phyloP scores from a whole-genome alignment of 176 grass and related monocot species.

The Oryza officinalis region DNA sequence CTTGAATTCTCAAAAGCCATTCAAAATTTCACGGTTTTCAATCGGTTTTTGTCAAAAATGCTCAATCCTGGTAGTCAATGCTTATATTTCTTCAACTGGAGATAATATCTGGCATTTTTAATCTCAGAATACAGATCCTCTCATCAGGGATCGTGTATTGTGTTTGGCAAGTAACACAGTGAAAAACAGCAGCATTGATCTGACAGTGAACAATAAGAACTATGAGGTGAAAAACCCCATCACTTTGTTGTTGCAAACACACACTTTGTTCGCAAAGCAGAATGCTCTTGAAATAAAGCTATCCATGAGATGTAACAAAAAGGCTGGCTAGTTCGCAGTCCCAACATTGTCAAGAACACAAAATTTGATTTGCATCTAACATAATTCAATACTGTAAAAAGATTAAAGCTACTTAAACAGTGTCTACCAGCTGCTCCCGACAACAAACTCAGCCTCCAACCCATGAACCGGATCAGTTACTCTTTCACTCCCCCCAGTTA shows the following conservation, averaged over 20 bases:
- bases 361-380: slow-evolving; percentile 35
- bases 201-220: not conserved
- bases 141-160: not conserved
- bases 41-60: too few species aligned
- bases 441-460: not conserved
- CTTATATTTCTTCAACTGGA: not conserved
- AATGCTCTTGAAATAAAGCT: slow-evolving; percentile 34
- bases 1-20: too few species aligned
- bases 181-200: not conserved
- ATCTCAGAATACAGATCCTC: not conserved
- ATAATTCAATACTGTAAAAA: slow-evolving; percentile 29
- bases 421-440: slow-evolving; percentile 37
- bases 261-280: slow-evolving; percentile 32
- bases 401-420: slow-evolving; percentile 31
- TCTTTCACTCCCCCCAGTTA: slow-evolving; percentile 44
- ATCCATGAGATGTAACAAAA: slow-evolving; percentile 25
- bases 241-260: not conserved
- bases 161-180: not conserved
- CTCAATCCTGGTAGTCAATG: too few species aligned
- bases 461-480: not conserved
- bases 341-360: slow-evolving; percentile 40
- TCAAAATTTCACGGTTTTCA: too few species aligned
- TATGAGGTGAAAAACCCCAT: not conserved
- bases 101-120: not conserved
- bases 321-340: not conserved